Base-by-base conservation (phyloP, 306 rosid genomes). In the Chamaecrista fasciculata region DNA sequence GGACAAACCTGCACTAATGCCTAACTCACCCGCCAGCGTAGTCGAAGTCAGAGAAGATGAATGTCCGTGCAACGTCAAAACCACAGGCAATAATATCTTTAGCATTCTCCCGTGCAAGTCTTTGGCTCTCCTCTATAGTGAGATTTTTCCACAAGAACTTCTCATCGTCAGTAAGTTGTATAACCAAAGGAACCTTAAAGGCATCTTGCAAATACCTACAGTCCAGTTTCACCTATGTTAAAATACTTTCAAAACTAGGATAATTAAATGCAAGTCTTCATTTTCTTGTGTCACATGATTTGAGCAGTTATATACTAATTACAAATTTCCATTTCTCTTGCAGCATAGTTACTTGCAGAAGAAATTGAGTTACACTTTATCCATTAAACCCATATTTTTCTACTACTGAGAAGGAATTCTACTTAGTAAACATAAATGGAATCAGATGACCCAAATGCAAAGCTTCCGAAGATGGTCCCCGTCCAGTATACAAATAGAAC, bases 21-120 rank as follows among this genome's bases (percentile, higher is more conserved):
- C 57, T 12, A 34, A 84, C 97, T 82, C 65, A 90, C 98, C 96
- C 97, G 24, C 97, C 97, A 66, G 90, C 83, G 51, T 82, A 90
- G 76, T 80, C 84, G 53, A 88, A 88, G 76, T 91, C 92, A 4
- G 87, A 69, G 65, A 94, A 94, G 75, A 94, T 90, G 82, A 94
- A 94, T 71, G 97, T 94, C 76, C 78, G 85, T 2, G 92, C 71
- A 62, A 94, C 40, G 66, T 90, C 99, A 81, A 90, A 94, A 60
- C 97, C 99, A 79, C 99, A 94, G 64, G 99, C 99, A 74, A 94
- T 94, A 62, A 91, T 94, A 55, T 94, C 99, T 66, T 91, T 91
- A 1, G 99, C 92, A 66, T 94, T 91, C 81, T 94, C 96, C 37
- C 96, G 78, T 0, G 97, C 97, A 39, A 94, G 96, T 64, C 99